phyloP scores from a whole-genome alignment of 176 grass and related monocot genomes.

The Musa schizocarpa region DNA sequence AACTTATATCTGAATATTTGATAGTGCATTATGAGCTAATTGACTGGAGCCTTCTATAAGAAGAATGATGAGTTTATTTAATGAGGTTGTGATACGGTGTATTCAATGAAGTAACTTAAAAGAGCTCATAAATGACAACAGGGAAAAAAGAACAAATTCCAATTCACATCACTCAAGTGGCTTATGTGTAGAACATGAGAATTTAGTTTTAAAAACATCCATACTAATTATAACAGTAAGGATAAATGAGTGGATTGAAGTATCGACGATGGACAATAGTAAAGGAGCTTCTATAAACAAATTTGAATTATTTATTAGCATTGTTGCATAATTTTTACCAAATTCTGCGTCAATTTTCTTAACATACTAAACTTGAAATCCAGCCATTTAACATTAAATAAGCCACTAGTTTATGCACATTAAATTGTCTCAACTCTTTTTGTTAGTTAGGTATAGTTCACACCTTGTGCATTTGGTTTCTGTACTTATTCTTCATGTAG shows the following conservation, averaged over 20 bases:
- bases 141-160: not conserved
- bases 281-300: no score
- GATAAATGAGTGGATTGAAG: no score
- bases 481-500: not conserved
- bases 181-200: not conserved
- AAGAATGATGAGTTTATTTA: not conserved
- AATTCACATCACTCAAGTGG: no score
- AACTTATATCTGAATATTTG: constrained; percentile 13
- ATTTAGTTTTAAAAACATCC: not conserved
- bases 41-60: not conserved
- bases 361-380: no score
- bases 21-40: not conserved
- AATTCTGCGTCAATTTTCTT: no score
- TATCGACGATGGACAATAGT: no score
- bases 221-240: no score
- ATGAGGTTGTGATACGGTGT: not conserved
- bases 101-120: not conserved
- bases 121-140: not conserved
- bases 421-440: not conserved
- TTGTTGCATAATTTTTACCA: no score
- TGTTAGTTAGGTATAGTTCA: not conserved
- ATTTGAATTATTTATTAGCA: no score
- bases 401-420: not conserved
- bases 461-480: not conserved
- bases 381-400: no score